phyloP scores from a whole-genome alignment of 495 filamentous ascomycete genomes.

The Podospora pseudoanserina region DNA sequence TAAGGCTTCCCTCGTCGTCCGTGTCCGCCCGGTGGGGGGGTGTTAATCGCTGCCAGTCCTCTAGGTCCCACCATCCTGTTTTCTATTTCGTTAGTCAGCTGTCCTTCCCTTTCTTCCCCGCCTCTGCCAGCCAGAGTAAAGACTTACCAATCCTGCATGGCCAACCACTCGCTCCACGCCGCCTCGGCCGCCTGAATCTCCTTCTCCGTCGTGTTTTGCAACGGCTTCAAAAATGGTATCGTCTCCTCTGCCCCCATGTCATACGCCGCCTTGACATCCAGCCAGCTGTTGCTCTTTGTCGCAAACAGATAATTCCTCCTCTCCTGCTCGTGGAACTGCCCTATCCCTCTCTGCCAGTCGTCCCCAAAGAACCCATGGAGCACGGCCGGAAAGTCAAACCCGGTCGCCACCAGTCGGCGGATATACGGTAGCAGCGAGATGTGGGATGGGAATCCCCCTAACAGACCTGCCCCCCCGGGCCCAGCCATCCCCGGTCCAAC shows the following conservation, averaged over 20 bases:
- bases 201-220: conserved; percentile 66
- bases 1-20: conserved; percentile 11
- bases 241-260: conserved; percentile 77
- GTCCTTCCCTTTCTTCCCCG: neutral
- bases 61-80: conserved; percentile 64
- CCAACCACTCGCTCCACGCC: conserved; percentile 80
- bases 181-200: conserved; percentile 84
- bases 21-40: conserved; percentile 4
- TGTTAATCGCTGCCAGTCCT: conserved; percentile 30
- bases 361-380: conserved; percentile 95
- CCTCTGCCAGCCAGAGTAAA: neutral
- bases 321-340: conserved; percentile 81
- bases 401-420: conserved; percentile 84
- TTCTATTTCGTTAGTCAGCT: conserved; percentile 5
- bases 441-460: conserved; percentile 27
- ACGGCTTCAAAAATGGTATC: conserved; percentile 78
- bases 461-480: neutral
- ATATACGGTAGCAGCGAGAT: conserved; percentile 85
- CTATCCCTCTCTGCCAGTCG: conserved; percentile 76
- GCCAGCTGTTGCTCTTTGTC: conserved; percentile 86
- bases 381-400: conserved; percentile 79
- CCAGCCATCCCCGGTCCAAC: conserved; percentile 3
- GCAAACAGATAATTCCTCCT: conserved; percentile 92
- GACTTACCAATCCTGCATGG: conserved; percentile 80
- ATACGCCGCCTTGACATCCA: conserved; percentile 81